These are phyloP conservation scores for Fragaria nilgerrensis DNA, from an alignment of 306 rosid genomes.

Conservation along the genomic window DNA sequence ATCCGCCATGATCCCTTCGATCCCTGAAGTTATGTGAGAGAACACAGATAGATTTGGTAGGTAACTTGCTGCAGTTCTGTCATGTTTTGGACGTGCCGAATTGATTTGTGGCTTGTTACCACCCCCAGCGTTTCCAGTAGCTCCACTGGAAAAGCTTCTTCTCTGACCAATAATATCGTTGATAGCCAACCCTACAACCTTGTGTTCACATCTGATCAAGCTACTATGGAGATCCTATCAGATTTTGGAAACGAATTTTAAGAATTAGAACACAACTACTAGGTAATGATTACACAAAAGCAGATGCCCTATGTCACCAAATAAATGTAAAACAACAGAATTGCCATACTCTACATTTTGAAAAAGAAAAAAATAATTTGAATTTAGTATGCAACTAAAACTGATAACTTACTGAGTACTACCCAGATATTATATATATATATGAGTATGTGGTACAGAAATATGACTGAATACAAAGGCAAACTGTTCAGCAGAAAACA, in stretches of 20 bases:
- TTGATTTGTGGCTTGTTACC: slow-evolving; percentile 40
- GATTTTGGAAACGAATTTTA: background rate
- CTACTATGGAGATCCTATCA: slow-evolving; percentile 71
- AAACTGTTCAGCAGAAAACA: background rate
- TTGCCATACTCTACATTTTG: background rate
- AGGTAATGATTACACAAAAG: background rate
- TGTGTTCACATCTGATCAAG: slow-evolving; percentile 70
- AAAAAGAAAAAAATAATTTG: background rate
- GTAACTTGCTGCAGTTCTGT: background rate
- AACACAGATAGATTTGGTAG: background rate
- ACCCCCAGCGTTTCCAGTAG: background rate
- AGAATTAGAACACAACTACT: background rate
- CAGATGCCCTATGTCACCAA: background rate
- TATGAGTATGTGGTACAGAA: background rate
- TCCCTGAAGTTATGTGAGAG: background rate
- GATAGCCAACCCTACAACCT: background rate
- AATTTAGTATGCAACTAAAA: background rate
- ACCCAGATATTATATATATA: background rate
- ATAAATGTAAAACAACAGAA: background rate
- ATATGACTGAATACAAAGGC: background rate
- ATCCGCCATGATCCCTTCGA: background rate
- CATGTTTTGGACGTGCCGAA: slow-evolving; percentile 28
- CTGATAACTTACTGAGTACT: background rate
- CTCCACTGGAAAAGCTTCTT: slow-evolving; percentile 17
- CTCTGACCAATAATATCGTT: slow-evolving; percentile 12